Evolutionary conservation across 2,329 filamentous ascomycete genomes (phyloP), one percentile per base, ranked within the genome.

Genomic region (Cladosporium oxysporum): DNA sequence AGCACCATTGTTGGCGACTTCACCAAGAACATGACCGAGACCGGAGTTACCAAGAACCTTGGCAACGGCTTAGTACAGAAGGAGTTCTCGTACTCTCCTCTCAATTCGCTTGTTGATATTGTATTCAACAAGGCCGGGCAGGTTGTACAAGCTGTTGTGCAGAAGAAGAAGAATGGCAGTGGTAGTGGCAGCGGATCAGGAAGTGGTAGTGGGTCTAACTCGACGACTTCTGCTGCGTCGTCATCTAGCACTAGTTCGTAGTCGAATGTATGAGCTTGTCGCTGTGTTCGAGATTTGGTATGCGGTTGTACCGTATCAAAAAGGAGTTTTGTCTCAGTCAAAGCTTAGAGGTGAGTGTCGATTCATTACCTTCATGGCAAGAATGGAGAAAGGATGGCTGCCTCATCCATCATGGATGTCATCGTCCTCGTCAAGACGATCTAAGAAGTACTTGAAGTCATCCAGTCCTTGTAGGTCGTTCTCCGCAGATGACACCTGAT

Each of bases 1-100:
- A 76, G 86, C 2, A 83, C 80, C 64, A 79, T 88, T 67, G 85
- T 88, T 12, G 87, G 86, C 58, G 84, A 87, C 72, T 88, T 82
- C 73, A 72, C 82, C 69, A 77, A 79, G 66, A 88, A 88, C 76
- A 88, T 88, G 86, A 88, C 86, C 5, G 76, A 79, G 64, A 81
- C 82, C 53, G 69, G 71, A 28, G 35, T 63, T 5, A 35, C 62
- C 4, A 64, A 71, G 63, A 68, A 59, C 58, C 64, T 81, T 37
- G 86, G 86, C 66, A 66, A 68, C 52, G 68, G 62, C 79, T 65
- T 78, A 28, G 79, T 79, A 6, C 81, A 86, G 73, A 86, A 83
- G 76, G 83, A 81, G n/a, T 87, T 82, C 70, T 77, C 76, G 5
- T 86, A 86, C 69, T 76, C 79, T 26, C 77, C 83, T 33, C 75